phyloP scores from a whole-genome alignment of 2,329 filamentous ascomycete genomes.

The Neodidymelliopsis sp. region DNA sequence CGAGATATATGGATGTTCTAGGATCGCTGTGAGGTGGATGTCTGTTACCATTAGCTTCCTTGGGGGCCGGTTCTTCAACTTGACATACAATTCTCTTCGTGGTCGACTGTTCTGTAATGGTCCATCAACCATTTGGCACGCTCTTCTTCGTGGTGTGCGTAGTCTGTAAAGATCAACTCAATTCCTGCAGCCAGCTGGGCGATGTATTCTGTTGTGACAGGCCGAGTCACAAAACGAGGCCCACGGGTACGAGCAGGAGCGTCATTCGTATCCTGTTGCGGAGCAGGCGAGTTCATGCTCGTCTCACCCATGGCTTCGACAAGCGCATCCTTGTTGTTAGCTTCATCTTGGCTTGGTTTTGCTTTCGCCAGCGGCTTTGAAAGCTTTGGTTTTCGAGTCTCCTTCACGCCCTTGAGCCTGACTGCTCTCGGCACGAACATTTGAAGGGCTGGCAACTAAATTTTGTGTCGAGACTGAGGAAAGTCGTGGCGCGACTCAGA shows the following conservation, averaged over 20 bases:
- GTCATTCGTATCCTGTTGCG: constrained; percentile 19
- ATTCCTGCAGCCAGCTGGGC: constrained; percentile 40
- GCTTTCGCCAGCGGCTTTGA: constrained; percentile 3
- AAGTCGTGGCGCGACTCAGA: not conserved
- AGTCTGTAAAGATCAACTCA: constrained; percentile 47
- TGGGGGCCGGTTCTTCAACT: no score
- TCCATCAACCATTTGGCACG: constrained; percentile 36
- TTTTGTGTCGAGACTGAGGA: not conserved
- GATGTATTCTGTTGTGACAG: constrained; percentile 38
- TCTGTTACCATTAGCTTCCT: constrained; percentile 21
- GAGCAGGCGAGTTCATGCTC: constrained; percentile 30
- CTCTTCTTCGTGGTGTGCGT: constrained; percentile 42
- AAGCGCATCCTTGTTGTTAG: constrained; percentile 31
- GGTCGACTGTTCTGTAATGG: constrained; percentile 34
- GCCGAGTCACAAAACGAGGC: constrained; percentile 28
- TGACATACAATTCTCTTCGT: constrained; percentile 34
- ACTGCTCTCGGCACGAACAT: constrained; percentile 47
- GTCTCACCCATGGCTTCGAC: constrained; percentile 34
- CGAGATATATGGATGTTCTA: constrained; percentile 38
- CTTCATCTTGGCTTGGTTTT: constrained; percentile 8
- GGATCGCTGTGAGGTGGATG: constrained; percentile 43
- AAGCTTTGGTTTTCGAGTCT: constrained; percentile 22
- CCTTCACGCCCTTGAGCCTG: constrained; percentile 41
- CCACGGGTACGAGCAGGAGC: constrained; percentile 20
- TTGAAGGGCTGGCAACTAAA: not conserved